phyloP scores from a whole-genome alignment of 257 asterid species.

The Misopates orontium region DNA sequence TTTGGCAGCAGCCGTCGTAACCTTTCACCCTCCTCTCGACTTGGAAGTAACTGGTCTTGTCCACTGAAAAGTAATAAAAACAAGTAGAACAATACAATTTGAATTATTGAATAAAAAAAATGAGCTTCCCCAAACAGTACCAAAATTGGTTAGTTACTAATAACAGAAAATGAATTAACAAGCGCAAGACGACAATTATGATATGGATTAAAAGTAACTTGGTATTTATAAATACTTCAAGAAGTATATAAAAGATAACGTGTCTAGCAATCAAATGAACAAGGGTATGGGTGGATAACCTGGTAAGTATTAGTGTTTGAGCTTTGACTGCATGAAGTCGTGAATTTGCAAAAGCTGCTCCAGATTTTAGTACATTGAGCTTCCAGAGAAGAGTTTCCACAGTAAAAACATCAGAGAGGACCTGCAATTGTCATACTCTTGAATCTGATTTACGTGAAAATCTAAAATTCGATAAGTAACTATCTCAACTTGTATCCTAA shows the following conservation, averaged over 20 bases:
- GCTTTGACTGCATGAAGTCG: constrained; percentile 92
- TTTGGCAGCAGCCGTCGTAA: constrained; percentile 53
- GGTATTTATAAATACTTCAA: no score
- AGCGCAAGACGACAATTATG: no score
- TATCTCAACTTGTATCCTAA: no score
- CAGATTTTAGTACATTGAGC: constrained; percentile 72
- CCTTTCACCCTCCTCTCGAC: constrained; percentile 72
- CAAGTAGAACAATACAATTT: no score
- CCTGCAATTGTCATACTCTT: constrained; percentile 55
- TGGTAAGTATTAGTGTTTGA: constrained; percentile 66
- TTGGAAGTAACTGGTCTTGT: constrained; percentile 74
- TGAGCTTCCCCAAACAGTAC: no score
- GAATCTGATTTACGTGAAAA: constrained; percentile 13
- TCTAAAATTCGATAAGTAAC: not conserved
- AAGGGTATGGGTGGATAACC: no score
- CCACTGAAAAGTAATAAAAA: constrained; percentile 52
- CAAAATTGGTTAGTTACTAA: no score
- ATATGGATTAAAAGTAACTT: no score
- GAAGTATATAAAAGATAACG: no score
- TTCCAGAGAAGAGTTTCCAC: constrained; percentile 63
- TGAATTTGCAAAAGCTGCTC: constrained; percentile 70
- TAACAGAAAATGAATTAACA: no score
- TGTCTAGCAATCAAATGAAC: no score
- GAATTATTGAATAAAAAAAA: no score
- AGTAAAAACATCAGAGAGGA: constrained; percentile 45